Evolutionary conservation across 805 yeast genomes (phyloP).

Genomic region (Candida nemodendra): DNA sequence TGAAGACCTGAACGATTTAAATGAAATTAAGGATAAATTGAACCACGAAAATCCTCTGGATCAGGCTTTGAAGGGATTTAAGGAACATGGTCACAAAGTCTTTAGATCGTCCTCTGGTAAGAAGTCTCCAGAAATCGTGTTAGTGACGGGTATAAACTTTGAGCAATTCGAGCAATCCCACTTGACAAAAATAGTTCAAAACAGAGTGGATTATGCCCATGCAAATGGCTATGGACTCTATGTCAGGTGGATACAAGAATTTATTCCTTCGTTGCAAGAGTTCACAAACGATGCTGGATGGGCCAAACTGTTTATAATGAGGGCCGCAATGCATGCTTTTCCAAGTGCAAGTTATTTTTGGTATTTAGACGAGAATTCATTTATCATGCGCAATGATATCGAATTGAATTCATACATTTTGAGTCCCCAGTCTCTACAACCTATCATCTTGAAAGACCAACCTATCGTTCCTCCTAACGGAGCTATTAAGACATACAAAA

Average conservation of each 20-base stretch:
- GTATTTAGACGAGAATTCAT: constrained; percentile 77
- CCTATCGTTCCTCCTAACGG: constrained; percentile 74
- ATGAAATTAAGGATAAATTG: constrained; percentile 49
- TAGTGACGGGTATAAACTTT: constrained; percentile 79
- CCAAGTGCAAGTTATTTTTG: constrained; percentile 90
- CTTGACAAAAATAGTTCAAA: constrained; percentile 71
- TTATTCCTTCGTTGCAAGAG: constrained; percentile 56
- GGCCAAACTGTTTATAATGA: constrained; percentile 60
- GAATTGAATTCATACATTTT: constrained; percentile 61
- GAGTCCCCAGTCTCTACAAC: constrained; percentile 57
- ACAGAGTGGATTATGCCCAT: constrained; percentile 86
- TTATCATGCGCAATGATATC: constrained; percentile 69
- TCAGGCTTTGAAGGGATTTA: constrained; percentile 56
- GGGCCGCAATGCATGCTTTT: constrained; percentile 92
- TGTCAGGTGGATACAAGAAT: constrained; percentile 83
- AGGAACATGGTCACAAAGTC: constrained; percentile 63
- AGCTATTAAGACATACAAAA: constrained; percentile 64
- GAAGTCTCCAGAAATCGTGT: constrained; percentile 60
- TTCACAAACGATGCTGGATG: constrained; percentile 50
- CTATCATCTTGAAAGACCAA: constrained; percentile 63
- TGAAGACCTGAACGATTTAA: constrained; percentile 35
- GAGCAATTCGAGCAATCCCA: constrained; percentile 59
- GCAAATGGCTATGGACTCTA: constrained; percentile 79
- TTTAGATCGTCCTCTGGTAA: constrained; percentile 36
- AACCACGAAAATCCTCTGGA: constrained; percentile 42